phyloP scores from a whole-genome alignment of 257 asterid species.

The Eustoma russellianum region DNA sequence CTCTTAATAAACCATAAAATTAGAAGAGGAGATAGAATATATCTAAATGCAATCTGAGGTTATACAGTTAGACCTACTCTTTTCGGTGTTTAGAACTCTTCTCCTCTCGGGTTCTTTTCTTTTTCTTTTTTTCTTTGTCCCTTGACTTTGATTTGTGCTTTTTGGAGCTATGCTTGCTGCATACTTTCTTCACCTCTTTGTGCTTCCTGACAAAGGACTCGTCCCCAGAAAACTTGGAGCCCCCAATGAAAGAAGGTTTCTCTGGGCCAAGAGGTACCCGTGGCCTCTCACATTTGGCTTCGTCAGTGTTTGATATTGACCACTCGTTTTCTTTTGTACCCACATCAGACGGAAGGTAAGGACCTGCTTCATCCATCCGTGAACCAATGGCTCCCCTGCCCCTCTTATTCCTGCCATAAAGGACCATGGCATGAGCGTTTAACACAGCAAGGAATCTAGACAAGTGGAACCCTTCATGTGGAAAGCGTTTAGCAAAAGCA shows the following conservation, averaged over 20 bases:
- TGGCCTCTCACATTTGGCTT: constrained; percentile 10
- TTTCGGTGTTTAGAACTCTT: constrained; percentile 29
- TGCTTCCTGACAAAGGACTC: constrained; percentile 23
- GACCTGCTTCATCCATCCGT: constrained; percentile 94
- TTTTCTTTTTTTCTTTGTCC: constrained; percentile 33
- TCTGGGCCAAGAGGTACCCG: constrained; percentile 50
- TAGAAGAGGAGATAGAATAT: too few species aligned
- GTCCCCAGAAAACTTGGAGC: constrained; percentile 41
- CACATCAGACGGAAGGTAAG: constrained; percentile 45
- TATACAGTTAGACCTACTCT: too few species aligned
- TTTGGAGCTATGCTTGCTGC: constrained; percentile 29
- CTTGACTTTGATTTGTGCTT: constrained; percentile 51
- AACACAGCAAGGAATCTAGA: too few species aligned
- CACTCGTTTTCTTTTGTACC: too few species aligned
- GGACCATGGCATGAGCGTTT: too few species aligned
- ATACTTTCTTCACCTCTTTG: constrained; percentile 22
- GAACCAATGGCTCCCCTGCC: constrained; percentile 97
- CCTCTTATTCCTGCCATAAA: constrained; percentile 53
- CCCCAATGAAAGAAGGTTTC: constrained; percentile 35
- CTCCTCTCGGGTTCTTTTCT: constrained; percentile 36
- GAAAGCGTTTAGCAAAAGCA: too few species aligned
- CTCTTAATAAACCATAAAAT: too few species aligned
- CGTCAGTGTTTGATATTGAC: constrained; percentile 18
- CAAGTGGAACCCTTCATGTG: too few species aligned
- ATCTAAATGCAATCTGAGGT: too few species aligned